phyloP scores from a whole-genome alignment of 2,329 filamentous ascomycete genomes.

The Fusarium tanahbumbuense region DNA sequence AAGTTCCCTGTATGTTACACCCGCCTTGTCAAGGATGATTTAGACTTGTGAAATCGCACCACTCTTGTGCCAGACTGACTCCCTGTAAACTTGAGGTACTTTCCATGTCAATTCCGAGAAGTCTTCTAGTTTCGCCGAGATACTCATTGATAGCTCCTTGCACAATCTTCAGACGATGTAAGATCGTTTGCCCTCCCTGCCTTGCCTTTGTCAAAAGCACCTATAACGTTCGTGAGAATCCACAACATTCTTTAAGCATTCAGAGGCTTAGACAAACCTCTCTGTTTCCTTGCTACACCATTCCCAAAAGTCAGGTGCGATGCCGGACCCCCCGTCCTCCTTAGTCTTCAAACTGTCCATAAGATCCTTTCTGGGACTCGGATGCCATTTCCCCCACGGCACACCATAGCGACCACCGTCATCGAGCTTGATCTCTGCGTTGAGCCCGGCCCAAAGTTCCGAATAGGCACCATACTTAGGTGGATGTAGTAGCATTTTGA shows the following conservation, averaged over 20 bases:
- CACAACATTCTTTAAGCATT: too few species aligned
- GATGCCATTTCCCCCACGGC: background rate
- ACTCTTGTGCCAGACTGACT: accelerated
- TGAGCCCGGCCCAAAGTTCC: background rate
- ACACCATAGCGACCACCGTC: background rate
- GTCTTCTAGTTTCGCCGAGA: accelerated
- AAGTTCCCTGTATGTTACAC: background rate
- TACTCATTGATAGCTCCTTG: too few species aligned
- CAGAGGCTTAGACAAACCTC: background rate
- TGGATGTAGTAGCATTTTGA: background rate
- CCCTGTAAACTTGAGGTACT: too few species aligned
- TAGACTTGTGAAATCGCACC: too few species aligned
- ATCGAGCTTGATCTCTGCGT: background rate
- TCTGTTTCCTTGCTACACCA: background rate
- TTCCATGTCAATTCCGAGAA: too few species aligned
- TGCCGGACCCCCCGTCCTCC: background rate
- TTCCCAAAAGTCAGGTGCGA: accelerated
- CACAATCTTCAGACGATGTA: too few species aligned
- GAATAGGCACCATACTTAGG: background rate
- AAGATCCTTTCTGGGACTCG: background rate
- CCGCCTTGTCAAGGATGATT: background rate
- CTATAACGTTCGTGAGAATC: too few species aligned
- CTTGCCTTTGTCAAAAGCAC: too few species aligned
- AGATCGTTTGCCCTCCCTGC: too few species aligned
- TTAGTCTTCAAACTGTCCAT: background rate